Evolutionary conservation across 2,329 filamentous ascomycete genomes (phyloP).

Genomic region (Emergomyces africanus): DNA sequence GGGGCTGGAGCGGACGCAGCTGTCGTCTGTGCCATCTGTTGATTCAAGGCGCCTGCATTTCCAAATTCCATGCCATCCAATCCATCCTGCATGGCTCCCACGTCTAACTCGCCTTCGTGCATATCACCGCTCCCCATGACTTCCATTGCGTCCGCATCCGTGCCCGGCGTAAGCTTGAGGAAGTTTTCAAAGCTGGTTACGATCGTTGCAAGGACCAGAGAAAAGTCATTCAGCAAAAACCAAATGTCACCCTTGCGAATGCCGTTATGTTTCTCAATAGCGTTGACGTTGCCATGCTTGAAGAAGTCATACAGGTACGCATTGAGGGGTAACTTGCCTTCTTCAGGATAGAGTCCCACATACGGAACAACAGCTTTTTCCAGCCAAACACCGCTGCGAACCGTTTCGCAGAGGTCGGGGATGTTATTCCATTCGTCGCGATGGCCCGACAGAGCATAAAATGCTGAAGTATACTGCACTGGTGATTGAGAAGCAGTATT

Average conservation of each 20-base stretch:
- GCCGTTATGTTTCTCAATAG: slow-evolving; percentile 51
- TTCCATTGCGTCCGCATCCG: slow-evolving; percentile 14
- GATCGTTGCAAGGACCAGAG: slow-evolving; percentile 33
- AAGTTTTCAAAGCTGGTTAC: slow-evolving; percentile 21
- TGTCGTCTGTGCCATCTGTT: neutral
- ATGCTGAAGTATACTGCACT: slow-evolving; percentile 41
- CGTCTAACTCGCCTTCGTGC: slow-evolving; percentile 14
- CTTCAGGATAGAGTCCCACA: slow-evolving; percentile 47
- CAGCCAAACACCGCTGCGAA: slow-evolving; percentile 57
- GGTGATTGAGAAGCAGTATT: slow-evolving; percentile 10
- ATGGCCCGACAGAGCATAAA: slow-evolving; percentile 58
- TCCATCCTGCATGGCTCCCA: slow-evolving; percentile 4
- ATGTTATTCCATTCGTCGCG: slow-evolving; percentile 52
- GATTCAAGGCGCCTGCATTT: neutral
- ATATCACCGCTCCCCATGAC: slow-evolving; percentile 19
- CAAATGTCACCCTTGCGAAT: slow-evolving; percentile 57
- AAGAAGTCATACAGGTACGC: slow-evolving; percentile 57
- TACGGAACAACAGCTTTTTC: slow-evolving; percentile 62
- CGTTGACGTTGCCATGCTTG: slow-evolving; percentile 53
- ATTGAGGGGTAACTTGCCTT: slow-evolving; percentile 33
- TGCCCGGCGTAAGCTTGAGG: slow-evolving; percentile 16
- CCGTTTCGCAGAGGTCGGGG: slow-evolving; percentile 52
- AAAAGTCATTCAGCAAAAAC: slow-evolving; percentile 59
- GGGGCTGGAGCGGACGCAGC: neutral
- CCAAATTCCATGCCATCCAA: neutral